Conservation (phyloP, 768 basidiomycete species). For the Russula sp. region DNA sequence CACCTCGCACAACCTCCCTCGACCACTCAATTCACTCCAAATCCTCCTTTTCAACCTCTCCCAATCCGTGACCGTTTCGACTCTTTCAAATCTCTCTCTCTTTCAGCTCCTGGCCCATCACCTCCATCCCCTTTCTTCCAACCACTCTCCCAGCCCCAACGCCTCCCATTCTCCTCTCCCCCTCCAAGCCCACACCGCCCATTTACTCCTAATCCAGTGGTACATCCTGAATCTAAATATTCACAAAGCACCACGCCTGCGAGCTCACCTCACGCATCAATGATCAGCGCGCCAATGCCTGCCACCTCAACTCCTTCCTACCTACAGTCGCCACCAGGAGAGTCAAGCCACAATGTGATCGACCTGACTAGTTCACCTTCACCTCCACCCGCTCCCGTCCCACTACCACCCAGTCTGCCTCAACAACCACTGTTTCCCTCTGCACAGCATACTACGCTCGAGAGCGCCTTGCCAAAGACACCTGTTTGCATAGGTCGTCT, state of each 20-base stretch:
- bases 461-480: constrained; percentile 70
- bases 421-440: constrained; percentile 28
- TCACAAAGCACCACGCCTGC: constrained; percentile 13
- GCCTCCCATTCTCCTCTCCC: constrained; percentile 3
- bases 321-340: constrained; percentile 12
- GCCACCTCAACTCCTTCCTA: constrained; percentile 23
- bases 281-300: constrained; percentile 29
- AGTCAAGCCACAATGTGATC: constrained; percentile 18
- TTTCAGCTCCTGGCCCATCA: constrained; percentile 10
- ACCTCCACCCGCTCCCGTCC: constrained; percentile 21
- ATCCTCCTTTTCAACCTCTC: neutral
- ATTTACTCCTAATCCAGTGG: neutral
- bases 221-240: neutral
- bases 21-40: neutral
- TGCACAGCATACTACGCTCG: constrained; percentile 39
- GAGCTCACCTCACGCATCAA: constrained; percentile 16
- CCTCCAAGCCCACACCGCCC: neutral
- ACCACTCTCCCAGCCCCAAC: constrained; percentile 13
- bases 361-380: constrained; percentile 25
- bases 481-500: constrained; percentile 88
- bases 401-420: constrained; percentile 27
- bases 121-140: constrained; percentile 21
- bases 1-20: neutral
- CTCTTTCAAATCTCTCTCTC: constrained; percentile 15
- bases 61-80: constrained; percentile 17